Conservation (phyloP, 257 asterid genomes). For the Cinchona pubescens region DNA sequence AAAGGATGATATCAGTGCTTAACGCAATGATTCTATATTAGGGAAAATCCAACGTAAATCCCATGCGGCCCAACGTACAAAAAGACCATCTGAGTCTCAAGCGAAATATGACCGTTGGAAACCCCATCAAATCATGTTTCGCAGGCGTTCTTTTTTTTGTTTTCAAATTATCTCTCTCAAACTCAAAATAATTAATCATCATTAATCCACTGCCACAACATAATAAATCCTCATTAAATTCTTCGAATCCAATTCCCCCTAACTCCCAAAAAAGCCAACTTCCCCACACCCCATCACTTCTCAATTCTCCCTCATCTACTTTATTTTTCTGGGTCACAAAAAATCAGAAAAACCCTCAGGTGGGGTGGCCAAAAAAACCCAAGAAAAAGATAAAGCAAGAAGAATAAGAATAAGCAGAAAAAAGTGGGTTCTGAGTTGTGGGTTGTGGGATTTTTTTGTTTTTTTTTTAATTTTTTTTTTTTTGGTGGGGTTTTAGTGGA, state of each 20-base stretch:
- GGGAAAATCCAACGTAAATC: neutral
- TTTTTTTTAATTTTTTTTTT: neutral
- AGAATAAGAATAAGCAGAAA: slow-evolving; percentile 10
- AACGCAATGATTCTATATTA: neutral
- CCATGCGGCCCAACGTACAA: neutral
- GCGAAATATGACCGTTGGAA: slow-evolving; percentile 57
- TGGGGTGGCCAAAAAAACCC: neutral
- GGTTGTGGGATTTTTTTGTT: too few species aligned
- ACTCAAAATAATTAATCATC: slow-evolving; percentile 14
- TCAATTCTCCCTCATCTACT: neutral
- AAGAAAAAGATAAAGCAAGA: neutral
- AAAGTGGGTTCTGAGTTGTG: neutral
- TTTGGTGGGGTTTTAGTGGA: neutral
- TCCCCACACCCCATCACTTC: slow-evolving; percentile 4
- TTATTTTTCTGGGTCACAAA: neutral
- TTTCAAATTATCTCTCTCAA: neutral
- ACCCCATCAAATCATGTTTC: slow-evolving; percentile 14
- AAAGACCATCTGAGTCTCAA: slow-evolving; percentile 17
- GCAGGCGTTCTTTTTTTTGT: slow-evolving; percentile 19
- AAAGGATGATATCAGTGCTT: too few species aligned
- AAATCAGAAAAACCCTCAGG: slow-evolving; percentile 5
- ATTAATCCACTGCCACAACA: slow-evolving; percentile 38
- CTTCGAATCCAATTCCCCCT: slow-evolving; percentile 18
- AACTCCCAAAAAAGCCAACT: neutral
- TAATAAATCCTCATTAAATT: slow-evolving; percentile 30